phyloP scores from a whole-genome alignment of 768 basidiomycete genomes.

The Pleurotus ostreatus region DNA sequence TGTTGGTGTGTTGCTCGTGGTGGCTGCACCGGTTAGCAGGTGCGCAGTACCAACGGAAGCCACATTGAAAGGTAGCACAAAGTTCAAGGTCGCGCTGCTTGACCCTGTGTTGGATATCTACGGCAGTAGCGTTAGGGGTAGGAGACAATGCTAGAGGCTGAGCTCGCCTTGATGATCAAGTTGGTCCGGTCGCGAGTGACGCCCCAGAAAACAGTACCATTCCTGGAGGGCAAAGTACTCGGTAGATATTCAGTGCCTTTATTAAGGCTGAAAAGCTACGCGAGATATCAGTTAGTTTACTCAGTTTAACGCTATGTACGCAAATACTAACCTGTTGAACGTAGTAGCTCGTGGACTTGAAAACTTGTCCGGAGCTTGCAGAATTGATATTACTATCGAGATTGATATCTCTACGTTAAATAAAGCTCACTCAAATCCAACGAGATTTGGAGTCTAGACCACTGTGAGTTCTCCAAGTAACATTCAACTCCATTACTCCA shows the following conservation, averaged over 20 bases:
- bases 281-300: constrained; percentile 17
- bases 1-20: constrained; percentile 53
- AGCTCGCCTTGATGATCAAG: constrained; percentile 55
- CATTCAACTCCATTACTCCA: neutral
- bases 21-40: constrained; percentile 43
- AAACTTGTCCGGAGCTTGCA: constrained; percentile 45
- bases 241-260: constrained; percentile 61
- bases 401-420: neutral
- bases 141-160: no score
- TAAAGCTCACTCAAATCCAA: constrained; percentile 53
- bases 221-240: constrained; percentile 47
- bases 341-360: constrained; percentile 58
- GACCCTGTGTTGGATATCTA: constrained; percentile 53
- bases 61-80: constrained; percentile 54
- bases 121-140: neutral
- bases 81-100: constrained; percentile 37
- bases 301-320: neutral
- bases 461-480: neutral
- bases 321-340: constrained; percentile 45
- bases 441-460: constrained; percentile 50
- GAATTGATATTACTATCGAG: neutral
- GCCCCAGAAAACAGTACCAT: constrained; percentile 60
- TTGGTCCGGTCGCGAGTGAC: constrained; percentile 39
- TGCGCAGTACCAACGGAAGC: constrained; percentile 38
- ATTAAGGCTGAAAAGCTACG: constrained; percentile 62